Evolutionary conservation across 2,329 filamentous ascomycete genomes (phyloP).

Genomic region (Hymenoscyphus albidus): DNA sequence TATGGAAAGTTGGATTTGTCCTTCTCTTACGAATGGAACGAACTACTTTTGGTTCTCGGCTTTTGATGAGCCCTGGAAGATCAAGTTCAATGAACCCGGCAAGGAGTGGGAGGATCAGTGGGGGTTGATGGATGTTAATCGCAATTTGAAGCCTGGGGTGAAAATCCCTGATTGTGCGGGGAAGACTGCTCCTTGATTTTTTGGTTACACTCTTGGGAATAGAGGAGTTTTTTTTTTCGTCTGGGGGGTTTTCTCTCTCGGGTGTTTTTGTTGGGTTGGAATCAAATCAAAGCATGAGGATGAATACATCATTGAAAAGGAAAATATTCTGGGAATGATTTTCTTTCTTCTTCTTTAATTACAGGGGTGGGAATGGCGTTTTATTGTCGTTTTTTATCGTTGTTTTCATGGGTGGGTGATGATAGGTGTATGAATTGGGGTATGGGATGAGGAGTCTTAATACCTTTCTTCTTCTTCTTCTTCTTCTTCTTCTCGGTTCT

Average conservation of each 20-base stretch:
- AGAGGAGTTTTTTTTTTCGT: neutral
- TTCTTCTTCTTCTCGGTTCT: too few species aligned
- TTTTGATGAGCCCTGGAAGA: constrained; percentile 96
- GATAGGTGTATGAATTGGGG: too few species aligned
- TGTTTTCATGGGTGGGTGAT: too few species aligned
- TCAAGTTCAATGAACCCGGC: constrained; percentile 60
- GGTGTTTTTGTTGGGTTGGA: too few species aligned
- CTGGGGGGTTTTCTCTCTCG: neutral
- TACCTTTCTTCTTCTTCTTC: neutral
- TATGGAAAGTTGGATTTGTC: constrained; percentile 81
- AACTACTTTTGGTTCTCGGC: constrained; percentile 98
- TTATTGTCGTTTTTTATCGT: too few species aligned
- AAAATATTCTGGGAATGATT: neutral
- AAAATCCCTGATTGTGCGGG: constrained; percentile 85
- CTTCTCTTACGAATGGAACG: constrained; percentile 73
- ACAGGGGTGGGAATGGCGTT: neutral
- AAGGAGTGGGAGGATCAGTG: constrained; percentile 93
- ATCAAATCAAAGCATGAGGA: neutral
- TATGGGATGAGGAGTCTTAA: too few species aligned
- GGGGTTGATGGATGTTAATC: constrained; percentile 82
- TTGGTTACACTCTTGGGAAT: neutral
- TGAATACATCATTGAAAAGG: neutral
- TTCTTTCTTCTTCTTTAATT: neutral
- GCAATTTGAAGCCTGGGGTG: constrained; percentile 78
- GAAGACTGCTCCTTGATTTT: constrained; percentile 39